Conservation (phyloP, 148 eudicot genomes). For the Cornus suecica region DNA sequence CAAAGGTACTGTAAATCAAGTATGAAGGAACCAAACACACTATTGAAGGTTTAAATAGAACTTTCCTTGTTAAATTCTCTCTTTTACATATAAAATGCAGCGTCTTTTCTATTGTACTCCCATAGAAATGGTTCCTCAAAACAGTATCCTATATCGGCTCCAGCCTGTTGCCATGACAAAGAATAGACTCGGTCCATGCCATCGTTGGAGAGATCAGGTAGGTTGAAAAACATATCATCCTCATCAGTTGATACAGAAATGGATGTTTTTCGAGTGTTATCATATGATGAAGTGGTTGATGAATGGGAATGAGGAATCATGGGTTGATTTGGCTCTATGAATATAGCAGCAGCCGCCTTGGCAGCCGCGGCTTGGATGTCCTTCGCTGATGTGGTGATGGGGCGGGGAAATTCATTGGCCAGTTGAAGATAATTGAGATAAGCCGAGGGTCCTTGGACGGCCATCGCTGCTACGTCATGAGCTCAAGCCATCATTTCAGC, state of each 20-base stretch:
- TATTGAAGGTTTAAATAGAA: not conserved
- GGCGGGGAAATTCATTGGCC: constrained; percentile 29
- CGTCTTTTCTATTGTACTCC: not conserved
- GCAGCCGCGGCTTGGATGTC: constrained; percentile 41
- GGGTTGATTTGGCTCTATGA: not conserved
- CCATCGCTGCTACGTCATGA: constrained; percentile 31
- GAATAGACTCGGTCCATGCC: constrained; percentile 11
- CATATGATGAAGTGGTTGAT: constrained; percentile 17
- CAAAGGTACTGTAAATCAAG: not conserved
- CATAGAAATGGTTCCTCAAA: constrained; percentile 26
- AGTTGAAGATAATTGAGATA: constrained; percentile 25
- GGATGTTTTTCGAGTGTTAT: constrained; percentile 17
- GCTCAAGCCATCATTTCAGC: constrained; percentile 38
- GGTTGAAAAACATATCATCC: constrained; percentile 33
- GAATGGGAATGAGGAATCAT: constrained; percentile 13
- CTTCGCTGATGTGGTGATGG: constrained; percentile 32
- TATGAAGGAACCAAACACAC: not conserved
- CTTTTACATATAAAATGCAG: no score
- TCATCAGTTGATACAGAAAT: constrained; percentile 17
- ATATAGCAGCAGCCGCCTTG: constrained; percentile 5
- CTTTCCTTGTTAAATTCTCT: not conserved
- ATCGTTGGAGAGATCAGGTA: constrained; percentile 28
- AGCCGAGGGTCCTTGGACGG: constrained; percentile 27
- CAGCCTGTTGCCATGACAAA: constrained; percentile 22
- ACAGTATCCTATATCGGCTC: constrained; percentile 25